Percentiles rank a stretch among this genome's conserved stretches.
These are phyloP conservation scores for Leccinum barrowsii DNA, from an alignment of 768 basidiomycete species.

Conservation along the genomic window DNA sequence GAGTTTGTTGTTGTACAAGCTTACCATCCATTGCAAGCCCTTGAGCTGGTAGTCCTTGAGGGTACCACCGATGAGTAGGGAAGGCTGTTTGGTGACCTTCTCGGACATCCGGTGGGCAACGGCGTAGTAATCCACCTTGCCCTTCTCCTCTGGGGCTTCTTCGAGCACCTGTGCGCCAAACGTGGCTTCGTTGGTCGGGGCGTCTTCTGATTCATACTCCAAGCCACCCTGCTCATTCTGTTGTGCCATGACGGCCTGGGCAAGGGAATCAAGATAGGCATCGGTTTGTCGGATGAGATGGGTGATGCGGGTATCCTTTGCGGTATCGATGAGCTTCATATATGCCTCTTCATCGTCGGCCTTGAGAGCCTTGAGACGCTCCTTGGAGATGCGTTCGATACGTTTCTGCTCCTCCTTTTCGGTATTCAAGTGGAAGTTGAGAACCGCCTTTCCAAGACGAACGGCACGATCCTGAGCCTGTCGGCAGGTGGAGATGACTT, in stretches of 20 bases:
- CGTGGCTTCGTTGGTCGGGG: constrained; percentile 78
- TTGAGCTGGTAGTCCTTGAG: constrained; percentile 95
- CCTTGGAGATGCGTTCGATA: constrained; percentile 93
- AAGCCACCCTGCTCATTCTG: constrained; percentile 64
- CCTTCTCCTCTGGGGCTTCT: constrained; percentile 58
- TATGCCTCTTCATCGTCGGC: constrained; percentile 99
- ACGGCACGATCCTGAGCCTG: constrained; percentile 58
- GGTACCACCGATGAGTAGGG: constrained; percentile 77
- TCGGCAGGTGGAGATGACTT: constrained; percentile 65
- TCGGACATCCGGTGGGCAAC: constrained; percentile 92
- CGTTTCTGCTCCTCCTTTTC: constrained; percentile 99
- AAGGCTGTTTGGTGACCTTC: constrained; percentile 71
- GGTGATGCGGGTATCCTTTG: constrained; percentile 98
- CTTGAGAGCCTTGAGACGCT: constrained; percentile 96
- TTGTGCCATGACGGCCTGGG: constrained; percentile 90
- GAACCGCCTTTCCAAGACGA: constrained; percentile 71
- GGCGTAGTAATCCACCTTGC: constrained; percentile 93
- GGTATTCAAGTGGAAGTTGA: constrained; percentile 81
- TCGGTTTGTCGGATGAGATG: constrained; percentile 95
- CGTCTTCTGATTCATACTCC: constrained; percentile 61
- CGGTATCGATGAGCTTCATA: constrained; percentile 97
- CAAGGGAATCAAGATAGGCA: constrained; percentile 88
- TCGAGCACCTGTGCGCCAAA: constrained; percentile 79
- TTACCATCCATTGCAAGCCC: constrained; percentile 98
- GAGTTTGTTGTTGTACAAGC: constrained; percentile 91